phyloP scores from a whole-genome alignment of 176 grass and related monocot species.

The Oryza longistaminata region DNA sequence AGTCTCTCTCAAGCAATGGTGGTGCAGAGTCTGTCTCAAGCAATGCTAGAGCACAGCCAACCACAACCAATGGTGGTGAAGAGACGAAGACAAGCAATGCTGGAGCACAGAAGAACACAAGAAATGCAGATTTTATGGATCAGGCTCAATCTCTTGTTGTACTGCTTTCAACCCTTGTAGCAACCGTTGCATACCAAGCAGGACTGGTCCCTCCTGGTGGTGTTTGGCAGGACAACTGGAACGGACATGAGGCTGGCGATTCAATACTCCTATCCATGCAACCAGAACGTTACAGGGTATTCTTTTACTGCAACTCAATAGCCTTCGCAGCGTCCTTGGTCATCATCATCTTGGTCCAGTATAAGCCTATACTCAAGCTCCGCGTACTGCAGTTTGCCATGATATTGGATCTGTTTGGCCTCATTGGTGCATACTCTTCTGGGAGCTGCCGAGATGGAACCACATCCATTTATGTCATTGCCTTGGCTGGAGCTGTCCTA shows the following conservation, averaged over 20 bases:
- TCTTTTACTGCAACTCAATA: slow-evolving; percentile 39
- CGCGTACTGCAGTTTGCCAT: slow-evolving; percentile 15
- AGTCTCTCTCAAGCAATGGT: no score
- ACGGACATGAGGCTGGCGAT: neutral
- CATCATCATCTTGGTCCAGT: slow-evolving; percentile 27
- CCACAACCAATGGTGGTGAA: no score
- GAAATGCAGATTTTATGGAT: neutral
- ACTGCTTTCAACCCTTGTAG: slow-evolving; percentile 32
- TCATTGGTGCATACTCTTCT: slow-evolving; percentile 40
- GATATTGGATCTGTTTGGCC: slow-evolving; percentile 31
- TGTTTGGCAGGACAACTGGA: slow-evolving; percentile 15
- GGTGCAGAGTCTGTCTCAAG: no score
- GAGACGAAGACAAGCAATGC: no score
- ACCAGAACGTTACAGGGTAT: slow-evolving; percentile 7
- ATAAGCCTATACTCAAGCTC: neutral
- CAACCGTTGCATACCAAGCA: slow-evolving; percentile 39
- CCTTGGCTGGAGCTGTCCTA: neutral
- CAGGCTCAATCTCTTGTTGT: neutral
- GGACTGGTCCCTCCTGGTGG: slow-evolving; percentile 35
- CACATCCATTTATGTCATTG: slow-evolving; percentile 31
- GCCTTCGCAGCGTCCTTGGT: slow-evolving; percentile 44
- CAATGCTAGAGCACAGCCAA: no score
- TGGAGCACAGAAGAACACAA: neutral
- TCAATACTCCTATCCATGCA: slow-evolving; percentile 8
- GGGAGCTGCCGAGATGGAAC: slow-evolving; percentile 3